Base-by-base conservation (phyloP, 1,284 basidiomycete species). In the Sporisorium reilianum region DNA sequence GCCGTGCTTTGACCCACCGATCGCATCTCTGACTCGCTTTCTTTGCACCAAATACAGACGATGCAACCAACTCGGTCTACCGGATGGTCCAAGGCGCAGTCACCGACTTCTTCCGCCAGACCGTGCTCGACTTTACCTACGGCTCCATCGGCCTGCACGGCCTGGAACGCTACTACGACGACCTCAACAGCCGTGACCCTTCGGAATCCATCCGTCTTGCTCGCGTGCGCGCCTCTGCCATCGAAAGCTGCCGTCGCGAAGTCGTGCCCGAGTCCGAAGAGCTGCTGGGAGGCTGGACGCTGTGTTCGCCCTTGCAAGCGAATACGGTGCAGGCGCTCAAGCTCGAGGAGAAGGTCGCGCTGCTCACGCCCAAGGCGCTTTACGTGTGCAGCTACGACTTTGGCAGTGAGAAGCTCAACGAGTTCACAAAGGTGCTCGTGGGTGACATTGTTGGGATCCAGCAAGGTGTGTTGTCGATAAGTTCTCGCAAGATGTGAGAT, bases 21-120 rank as follows among this genome's bases (percentile, higher is more conserved):
- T 38, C 36, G 7, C 18, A 18, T 38, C 18, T 34, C 34, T 34
- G 34, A n/a, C 36, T n/a, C 36, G 4, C 3, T 18, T n/a, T 38
- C 16, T 38, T 38, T 18, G 18, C 36, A 38, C 34, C 16, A n/a
- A n/a, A n/a, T n/a, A 38, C 36, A 38, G 36, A 80, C 62, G 80
- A 81, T 52, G 80, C 80, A 1, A 80, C 80, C 25, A 76, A 75
- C 52, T 76, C 72, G 14, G 79, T 80, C 16, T 80, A 79, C 44
- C 66, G 78, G 12, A 75, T 80, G 73, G 62, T 44, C 25, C 63
- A 62, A 63, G 49, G 68, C 89, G 92, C 80, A 90, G 85, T 90
- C 79, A 91, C 91, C 64, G 96, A 98, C 86, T 98, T 95, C 90
- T 99, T 97, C 86, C 91, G 90, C 55, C 96, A 99, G 87, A 84